Base-by-base conservation (phyloP, 1,284 basidiomycete species). In the Polyporus tsugae region DNA sequence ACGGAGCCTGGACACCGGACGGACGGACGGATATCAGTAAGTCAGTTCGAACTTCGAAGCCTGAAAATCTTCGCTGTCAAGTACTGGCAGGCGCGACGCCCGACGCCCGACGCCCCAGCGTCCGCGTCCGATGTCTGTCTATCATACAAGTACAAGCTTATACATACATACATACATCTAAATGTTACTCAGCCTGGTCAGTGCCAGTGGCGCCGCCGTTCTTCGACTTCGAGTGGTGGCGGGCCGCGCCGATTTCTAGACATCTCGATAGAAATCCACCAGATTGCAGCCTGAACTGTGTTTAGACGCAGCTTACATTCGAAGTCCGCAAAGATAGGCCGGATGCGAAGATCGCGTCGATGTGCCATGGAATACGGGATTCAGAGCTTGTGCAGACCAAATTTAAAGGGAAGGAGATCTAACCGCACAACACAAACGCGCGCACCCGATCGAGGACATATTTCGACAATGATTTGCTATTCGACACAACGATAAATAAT, bases 371-470 rank as follows among this genome's bases (percentile, higher is more conserved):
- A 55, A 55, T 29, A 17, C 33, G 29, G 35, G 13, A 58, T 22
- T 6, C 55, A 58, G 55, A 58, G 55, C 52, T 19, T 35, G 55
- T n/a, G 33, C 55, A 58, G 35, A 58, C 55, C 22, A 25, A 49
- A 25, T 49, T 49, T 49, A 25, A 49, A 49, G 46, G 19, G 46
- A 49, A 49, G 46, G 25, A 29, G 1, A 29, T 29, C 29, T 29
- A n/a, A 49, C 22, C 46, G 55, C 15, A 29, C 29, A 36, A 57
- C 19, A 36, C 55, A 57, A 57, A 57, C 33, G 29, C 33, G 29
- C 29, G 35, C 13, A 29, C 46, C 46, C 22, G 46, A 22, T 49
- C 55, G 19, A n/a, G 17, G 2, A 6, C 19, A 6, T 49, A 36
- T 33, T 35, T 17, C 55, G 19, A 19, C n/a, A 4, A 38, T 19